Base-by-base conservation (phyloP, 345 rosid genomes). In the Corymbia maculata region DNA sequence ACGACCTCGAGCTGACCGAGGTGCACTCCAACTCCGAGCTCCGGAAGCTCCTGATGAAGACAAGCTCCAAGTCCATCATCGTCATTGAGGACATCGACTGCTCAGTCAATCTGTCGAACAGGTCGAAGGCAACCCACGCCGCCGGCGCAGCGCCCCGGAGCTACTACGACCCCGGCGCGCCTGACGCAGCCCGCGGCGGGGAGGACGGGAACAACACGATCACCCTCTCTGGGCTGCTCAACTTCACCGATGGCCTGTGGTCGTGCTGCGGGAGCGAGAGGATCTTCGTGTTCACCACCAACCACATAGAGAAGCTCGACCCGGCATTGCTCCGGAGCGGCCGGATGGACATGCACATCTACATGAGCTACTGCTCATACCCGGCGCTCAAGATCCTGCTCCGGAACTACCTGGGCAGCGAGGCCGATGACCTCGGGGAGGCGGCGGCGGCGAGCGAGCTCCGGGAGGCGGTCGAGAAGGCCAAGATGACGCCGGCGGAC, bases 241-340 rank as follows among this genome's bases (percentile, higher is more conserved):
- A 97, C 91, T 97, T 97, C 91, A 95, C 98, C 11, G 99, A 97
- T 61, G 99, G 99, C 90, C 89, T 97, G 55, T 97, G 99, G 99
- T 97, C 99, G 16, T 96, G 99, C 85, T 96, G 99, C 85, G 99
- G 99, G 22, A 96, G 99, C 88, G 99, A 97, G 93, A 94, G 95
- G 95, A 96, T 97, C 85, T 97, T 97, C 53, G 99, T 96, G 64
- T 96, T 97, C 89, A 97, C 99, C 2, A 97, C 99, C 3, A 97
- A 97, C 89, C 98, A 97, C 92, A 92, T 95, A 4, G 98, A 97
- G 90, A 96, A 95, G 91, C 97, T 97, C 79, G 99, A 97, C 89
- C 94, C 97, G 11, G 99, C 99, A 87, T 93, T 97, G 95, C 93
- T 96, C 44, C 91, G 99, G 79, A 93, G 99, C 89, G 99, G 99